phyloP scores from a whole-genome alignment of 345 rosid genomes.

The Brassica juncea region DNA sequence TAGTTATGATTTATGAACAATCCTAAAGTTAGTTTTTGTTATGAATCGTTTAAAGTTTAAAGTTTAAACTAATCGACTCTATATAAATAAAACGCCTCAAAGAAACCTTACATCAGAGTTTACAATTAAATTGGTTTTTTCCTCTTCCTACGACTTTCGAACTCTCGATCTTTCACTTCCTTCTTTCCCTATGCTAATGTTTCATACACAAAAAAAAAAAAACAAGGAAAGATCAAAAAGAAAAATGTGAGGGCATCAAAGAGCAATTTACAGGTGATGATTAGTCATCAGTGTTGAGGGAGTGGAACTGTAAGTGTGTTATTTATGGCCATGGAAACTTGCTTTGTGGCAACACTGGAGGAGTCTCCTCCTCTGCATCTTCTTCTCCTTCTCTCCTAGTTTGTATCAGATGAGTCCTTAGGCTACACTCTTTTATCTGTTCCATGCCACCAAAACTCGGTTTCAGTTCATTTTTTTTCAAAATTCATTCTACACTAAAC shows the following conservation, averaged over 20 bases:
- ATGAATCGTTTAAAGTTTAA: neutral
- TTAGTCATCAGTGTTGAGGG: conserved; percentile 22
- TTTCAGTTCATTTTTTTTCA: neutral
- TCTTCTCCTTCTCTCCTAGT: conserved; percentile 44
- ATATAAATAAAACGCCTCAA: neutral
- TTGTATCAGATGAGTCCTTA: conserved; percentile 70
- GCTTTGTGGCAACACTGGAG: conserved; percentile 31
- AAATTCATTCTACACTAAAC: neutral
- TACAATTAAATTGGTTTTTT: conserved; percentile 2
- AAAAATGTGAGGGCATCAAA: conserved; percentile 22
- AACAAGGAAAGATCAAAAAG: conserved; percentile 38
- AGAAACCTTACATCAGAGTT: conserved; percentile 12
- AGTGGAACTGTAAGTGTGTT: conserved; percentile 33
- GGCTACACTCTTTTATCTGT: conserved; percentile 67
- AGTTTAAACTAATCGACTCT: conserved; percentile 12
- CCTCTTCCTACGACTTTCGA: conserved; percentile 13
- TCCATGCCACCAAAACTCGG: conserved; percentile 4
- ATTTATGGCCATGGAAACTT: conserved; percentile 43
- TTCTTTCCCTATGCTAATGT: conserved; percentile 33
- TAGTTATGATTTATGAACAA: no score
- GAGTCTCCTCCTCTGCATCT: conserved; percentile 7
- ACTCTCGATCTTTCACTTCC: conserved; percentile 6
- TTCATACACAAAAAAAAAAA: conserved; percentile 7
- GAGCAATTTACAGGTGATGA: conserved; percentile 37
- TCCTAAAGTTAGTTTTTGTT: neutral